Percentiles rank a stretch among this genome's conserved stretches.
Evolutionary conservation across 148 eudicot genomes (phyloP).

Genomic region (Rhododendron griersonianum): DNA sequence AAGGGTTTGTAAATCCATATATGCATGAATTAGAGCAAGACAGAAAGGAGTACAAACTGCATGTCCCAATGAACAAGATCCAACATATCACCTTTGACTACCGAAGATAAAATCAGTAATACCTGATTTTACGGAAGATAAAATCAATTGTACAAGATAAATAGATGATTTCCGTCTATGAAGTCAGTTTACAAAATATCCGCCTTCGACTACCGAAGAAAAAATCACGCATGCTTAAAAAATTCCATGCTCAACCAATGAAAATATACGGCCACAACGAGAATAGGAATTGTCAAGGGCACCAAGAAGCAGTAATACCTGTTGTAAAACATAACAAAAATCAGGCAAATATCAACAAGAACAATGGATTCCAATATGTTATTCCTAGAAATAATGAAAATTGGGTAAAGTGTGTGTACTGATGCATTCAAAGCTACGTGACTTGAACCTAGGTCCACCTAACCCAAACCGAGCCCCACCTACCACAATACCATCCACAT

Average conservation of each 20-base stretch:
- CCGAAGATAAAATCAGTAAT: too few species aligned
- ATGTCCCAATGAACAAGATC: not conserved
- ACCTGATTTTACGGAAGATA: too few species aligned
- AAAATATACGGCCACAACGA: conserved; percentile 69
- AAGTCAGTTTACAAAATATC: too few species aligned
- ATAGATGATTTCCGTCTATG: not conserved
- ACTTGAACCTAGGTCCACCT: not conserved
- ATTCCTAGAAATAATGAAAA: too few species aligned
- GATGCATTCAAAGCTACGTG: not conserved
- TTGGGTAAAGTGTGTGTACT: not conserved
- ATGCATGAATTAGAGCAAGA: not conserved
- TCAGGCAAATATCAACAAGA: not conserved
- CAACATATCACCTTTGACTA: not conserved
- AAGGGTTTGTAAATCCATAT: not conserved
- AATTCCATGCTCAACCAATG: conserved; percentile 95
- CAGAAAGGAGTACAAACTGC: not conserved
- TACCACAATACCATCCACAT: too few species aligned
- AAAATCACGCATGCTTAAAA: conserved; percentile 73
- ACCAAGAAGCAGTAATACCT: conserved; percentile 26
- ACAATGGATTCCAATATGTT: not conserved
- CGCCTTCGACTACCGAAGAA: not conserved
- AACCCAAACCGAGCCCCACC: not conserved
- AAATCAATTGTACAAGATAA: not conserved
- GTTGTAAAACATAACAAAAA: not conserved
- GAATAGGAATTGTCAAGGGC: conserved; percentile 66